phyloP scores from a whole-genome alignment of 2,329 filamentous ascomycete genomes.

The Lasiodiplodia gonubiensis region DNA sequence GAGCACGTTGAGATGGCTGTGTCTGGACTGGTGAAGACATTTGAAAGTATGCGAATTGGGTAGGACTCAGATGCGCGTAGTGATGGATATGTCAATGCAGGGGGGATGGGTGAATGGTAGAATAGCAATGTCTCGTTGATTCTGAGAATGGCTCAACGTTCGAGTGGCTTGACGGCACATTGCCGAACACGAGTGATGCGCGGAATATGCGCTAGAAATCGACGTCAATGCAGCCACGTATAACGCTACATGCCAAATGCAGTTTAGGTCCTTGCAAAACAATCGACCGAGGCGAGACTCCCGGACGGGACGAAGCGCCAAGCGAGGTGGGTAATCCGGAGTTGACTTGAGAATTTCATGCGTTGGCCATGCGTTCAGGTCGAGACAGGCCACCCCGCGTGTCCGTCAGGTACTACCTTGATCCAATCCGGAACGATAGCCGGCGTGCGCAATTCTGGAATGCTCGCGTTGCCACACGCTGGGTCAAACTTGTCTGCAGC shows the following conservation, averaged over 20 bases:
- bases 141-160: not conserved
- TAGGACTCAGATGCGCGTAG: not conserved
- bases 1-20: not conserved
- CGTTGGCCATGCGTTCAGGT: not conserved
- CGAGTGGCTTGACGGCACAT: not conserved
- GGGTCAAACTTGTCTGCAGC: too few species aligned
- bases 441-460: not conserved
- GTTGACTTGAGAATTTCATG: not conserved
- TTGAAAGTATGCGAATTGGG: not conserved
- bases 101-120: not conserved
- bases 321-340: not conserved
- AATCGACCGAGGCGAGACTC: not conserved
- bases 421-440: not conserved
- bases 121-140: not conserved
- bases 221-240: not conserved
- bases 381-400: not conserved
- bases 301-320: not conserved
- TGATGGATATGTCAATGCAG: not conserved
- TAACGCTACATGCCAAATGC: not conserved
- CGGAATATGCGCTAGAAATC: not conserved
- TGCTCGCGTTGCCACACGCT: not conserved
- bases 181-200: not conserved
- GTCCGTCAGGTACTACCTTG: conserved; percentile 2
- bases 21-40: not conserved
- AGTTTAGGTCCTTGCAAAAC: not conserved